Evolutionary conservation across 176 grass and related monocot species (phyloP), one percentile per base, ranked within the genome.

Genomic region (Luzula sylvatica): DNA sequence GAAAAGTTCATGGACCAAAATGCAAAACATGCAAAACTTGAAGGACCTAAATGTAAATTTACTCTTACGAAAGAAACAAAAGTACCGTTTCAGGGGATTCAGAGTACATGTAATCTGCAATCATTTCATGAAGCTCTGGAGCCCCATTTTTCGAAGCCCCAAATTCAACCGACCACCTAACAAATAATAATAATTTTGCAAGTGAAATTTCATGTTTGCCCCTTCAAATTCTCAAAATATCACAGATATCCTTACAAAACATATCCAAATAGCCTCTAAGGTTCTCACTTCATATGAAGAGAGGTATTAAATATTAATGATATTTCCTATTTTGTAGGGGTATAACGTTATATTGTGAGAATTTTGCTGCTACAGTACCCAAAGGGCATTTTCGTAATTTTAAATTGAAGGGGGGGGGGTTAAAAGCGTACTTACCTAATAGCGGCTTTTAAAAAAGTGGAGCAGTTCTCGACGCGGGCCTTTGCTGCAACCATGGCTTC

Each of bases 51-150:
- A 24, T 11, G 15, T 7, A 40, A 23, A 42, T 58, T 15, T 24
- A 60, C 26, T 53, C 22, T 38, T 50, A 32, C 53, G 24, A n/a
- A n/a, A n/a, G n/a, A 39, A 49, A 50, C 46, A 42, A 86, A 72
- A 46, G 42, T 89, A 96, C 92, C 77, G 77, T 71, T 49, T 96
- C 92, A 71, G 85, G 85, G 65, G 84, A 86, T 81, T 96, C 85
- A 16, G 74, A 82, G 76, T 82, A 96, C 46, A 96, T 58, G 46
- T 82, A 96, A 68, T 96, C 92, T 23, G 81, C 85, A 66, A 96
- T 71, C 92, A 96, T 89, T 54, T 76, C 92, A 56, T 96, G 85
- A 28, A 96, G 55, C 46, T 82, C 73, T 58, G 90, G 90, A 66
- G 81, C 79, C 67, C 92, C 85, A 74, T 50, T 74, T 72, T 56